Base-by-base conservation (phyloP, 2,329 filamentous ascomycete species). In the Colletotrichum sp. region DNA sequence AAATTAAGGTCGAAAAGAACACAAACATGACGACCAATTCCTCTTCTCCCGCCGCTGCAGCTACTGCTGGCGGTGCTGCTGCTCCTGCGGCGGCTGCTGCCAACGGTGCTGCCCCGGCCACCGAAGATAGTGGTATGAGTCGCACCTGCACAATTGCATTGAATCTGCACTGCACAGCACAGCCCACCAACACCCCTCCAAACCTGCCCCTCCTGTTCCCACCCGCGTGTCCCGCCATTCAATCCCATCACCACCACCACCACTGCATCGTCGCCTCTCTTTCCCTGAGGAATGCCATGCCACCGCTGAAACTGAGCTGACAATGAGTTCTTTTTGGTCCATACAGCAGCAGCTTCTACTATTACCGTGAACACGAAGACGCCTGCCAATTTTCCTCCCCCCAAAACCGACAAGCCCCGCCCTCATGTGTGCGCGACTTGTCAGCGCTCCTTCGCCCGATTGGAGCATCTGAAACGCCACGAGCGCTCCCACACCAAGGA, bases 401-500 rank as follows among this genome's bases (percentile, higher is more conserved):
- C 96, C 66, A 99, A 99, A 88, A 98, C 96, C 78, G 97, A 99
- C 86, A 99, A 99, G 88, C 97, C 97, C 72, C 92, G 96, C 78
- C 97, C 97, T 79, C 97, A 99, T 86, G 93, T 98, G 76, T 99
- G 97, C 88, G 92, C 90, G 55, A 99, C 96, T 64, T 99, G 97
- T 85, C 92, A 93, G 81, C 93, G 97, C 79, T 98, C 95, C 36
- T 99, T 99, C 85, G 97, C 97, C 75, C 93, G 97, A 77, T 88
- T 99, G 80, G 97, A 99, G 87, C 97, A 99, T 85, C 88, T 99
- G 79, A 99, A 99, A 88, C 94, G 97, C 77, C 97, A 99, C 86
- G 97, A 99, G 87, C 92, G 97, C 78, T 98, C 96, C n/a, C 96
- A 98, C 84, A 98, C 96, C 60, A 98, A 99, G 85, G 96, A 99